These are phyloP conservation scores for Coemansia sp. DNA, from an alignment of 192 early-diverging fungal species.

Conservation along the genomic window DNA sequence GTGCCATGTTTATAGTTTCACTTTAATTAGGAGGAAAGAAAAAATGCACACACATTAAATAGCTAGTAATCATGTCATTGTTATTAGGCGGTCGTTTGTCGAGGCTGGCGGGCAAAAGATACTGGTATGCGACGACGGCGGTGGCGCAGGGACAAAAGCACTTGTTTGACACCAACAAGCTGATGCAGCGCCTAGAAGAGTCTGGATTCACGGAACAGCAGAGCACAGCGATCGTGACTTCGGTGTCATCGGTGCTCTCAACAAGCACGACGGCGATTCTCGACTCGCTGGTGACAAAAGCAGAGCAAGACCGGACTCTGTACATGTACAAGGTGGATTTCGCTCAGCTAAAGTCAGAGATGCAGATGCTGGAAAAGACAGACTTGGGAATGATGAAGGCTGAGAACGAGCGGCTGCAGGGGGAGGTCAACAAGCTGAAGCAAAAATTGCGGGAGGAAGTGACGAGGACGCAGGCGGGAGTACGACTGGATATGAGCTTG, in stretches of 20 bases:
- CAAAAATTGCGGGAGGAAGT: slow-evolving; percentile 81
- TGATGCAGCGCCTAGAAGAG: slow-evolving; percentile 66
- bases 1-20: no score
- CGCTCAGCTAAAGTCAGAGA: slow-evolving; percentile 79
- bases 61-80: no score
- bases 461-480: slow-evolving; percentile 76
- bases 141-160: slow-evolving; percentile 26
- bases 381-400: slow-evolving; percentile 80
- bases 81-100: no score
- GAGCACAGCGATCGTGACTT: slow-evolving; percentile 73
- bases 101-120: no score
- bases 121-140: no score
- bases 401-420: slow-evolving; percentile 73
- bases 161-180: slow-evolving; percentile 80
- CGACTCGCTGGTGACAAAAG: slow-evolving; percentile 73
- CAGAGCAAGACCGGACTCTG: slow-evolving; percentile 78
- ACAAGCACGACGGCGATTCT: no score
- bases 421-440: slow-evolving; percentile 82
- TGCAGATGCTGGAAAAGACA: slow-evolving; percentile 86
- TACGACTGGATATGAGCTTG: slow-evolving; percentile 80
- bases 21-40: no score
- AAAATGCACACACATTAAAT: no score
- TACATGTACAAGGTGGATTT: slow-evolving; percentile 90
- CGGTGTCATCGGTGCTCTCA: slow-evolving; percentile 63
- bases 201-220: slow-evolving; percentile 70